Base-by-base conservation (phyloP, 2,329 filamentous ascomycete species). In the Coleophoma crateriformis region DNA sequence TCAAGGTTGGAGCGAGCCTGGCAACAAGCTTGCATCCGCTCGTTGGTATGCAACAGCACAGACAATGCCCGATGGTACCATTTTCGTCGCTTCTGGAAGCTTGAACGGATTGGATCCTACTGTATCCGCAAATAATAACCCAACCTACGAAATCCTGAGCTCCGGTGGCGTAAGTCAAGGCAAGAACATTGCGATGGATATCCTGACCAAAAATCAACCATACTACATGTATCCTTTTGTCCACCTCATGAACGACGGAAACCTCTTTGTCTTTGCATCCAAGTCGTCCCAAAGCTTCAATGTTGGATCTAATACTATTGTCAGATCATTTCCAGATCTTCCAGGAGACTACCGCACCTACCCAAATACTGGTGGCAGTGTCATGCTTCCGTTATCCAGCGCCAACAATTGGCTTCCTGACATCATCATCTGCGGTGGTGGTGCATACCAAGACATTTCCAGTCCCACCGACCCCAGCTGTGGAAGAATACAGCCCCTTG, bases 161-260 rank as follows among this genome's bases (percentile, higher is more conserved):
- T 53, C 65, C 27, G 58, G 71, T 39, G 79, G 76, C 50, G 62
- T 71, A 40, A 69, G 72, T 3, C 64, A 68, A 42, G 77, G 77
- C 44, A 61, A 64, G 15, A 79, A 69, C 58, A 69, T 73, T 40
- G 63, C 65, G 8, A 71, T 82, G 69, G 72, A 76, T 4, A 77
- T 83, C 35, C 67, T 84, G 20, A 68, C 67, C 48, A 73, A 74
- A 60, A 80, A 78, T 55, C 77, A 82, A 61, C 80, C 80, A 13
- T 82, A 83, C 66, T 82, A 80, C 64, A 81, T 81, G 78, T 83
- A 82, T 58, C 80, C 80, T 3, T 82, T 82, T 62, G 65, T 84
- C 32, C 79, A 82, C 58, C 68, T 83, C 2, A 69, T 84, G 35
- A 72, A 68, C 33, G 73, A 81, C 60, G 79, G 79, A 11, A 74